phyloP scores from a whole-genome alignment of 2,329 filamentous ascomycete species.

The Sclerotinia spermophila region DNA sequence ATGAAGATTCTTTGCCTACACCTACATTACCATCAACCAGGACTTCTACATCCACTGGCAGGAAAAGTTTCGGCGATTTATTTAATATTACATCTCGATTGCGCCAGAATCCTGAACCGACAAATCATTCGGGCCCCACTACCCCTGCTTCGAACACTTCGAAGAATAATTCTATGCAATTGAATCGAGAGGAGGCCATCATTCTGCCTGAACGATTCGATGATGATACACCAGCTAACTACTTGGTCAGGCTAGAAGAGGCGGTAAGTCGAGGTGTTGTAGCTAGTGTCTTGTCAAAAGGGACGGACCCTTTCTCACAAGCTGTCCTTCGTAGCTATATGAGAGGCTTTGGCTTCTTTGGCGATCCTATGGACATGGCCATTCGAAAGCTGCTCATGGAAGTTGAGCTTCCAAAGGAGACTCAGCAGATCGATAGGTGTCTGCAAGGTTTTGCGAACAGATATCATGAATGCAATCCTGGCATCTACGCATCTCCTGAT shows the following conservation, averaged over 20 bases:
- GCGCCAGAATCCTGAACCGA: constrained; percentile 75
- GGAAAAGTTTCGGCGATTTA: constrained; percentile 89
- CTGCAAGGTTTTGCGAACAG: constrained; percentile 92
- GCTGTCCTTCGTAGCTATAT: constrained; percentile 91
- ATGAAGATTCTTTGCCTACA: constrained; percentile 65
- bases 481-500: constrained; percentile 85
- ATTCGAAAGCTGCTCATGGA: constrained; percentile 95
- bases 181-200: constrained; percentile 63
- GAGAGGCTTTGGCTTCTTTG: constrained; percentile 91
- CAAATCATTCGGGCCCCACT: constrained; percentile 63
- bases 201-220: constrained; percentile 76
- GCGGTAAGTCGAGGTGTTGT: constrained; percentile 77
- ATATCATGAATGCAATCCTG: constrained; percentile 97
- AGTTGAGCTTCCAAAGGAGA: constrained; percentile 92
- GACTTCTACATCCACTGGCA: constrained; percentile 82
- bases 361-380: constrained; percentile 96
- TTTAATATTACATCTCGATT: constrained; percentile 72
- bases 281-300: constrained; percentile 80
- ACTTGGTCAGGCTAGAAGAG: constrained; percentile 79
- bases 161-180: constrained; percentile 78
- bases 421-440: constrained; percentile 94
- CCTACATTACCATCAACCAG: constrained; percentile 54
- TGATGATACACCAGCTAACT: constrained; percentile 85
- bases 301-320: constrained; percentile 76
- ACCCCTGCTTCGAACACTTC: constrained; percentile 69